Percentiles rank a stretch among this genome's conserved stretches.
Conservation (phyloP, 495 filamentous ascomycete species). For the Apodospora peruviana region DNA sequence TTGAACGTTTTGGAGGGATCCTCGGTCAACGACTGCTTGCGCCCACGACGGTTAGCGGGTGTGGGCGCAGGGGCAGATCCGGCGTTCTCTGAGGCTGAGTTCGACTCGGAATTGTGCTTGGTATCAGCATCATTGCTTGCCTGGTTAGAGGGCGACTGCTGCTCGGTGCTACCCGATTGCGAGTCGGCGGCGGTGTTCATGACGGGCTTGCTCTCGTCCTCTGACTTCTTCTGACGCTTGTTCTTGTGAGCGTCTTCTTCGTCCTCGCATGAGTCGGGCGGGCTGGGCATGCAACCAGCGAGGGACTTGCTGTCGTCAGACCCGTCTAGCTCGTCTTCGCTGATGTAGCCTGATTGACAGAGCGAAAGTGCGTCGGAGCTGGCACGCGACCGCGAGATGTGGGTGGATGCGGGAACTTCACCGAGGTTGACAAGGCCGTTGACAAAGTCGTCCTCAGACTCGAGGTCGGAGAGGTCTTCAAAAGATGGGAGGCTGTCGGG, state of each 20-base stretch:
- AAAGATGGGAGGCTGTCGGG: constrained; percentile 70
- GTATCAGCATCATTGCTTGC: constrained; percentile 16
- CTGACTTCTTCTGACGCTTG: constrained; percentile 63
- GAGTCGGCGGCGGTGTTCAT: constrained; percentile 43
- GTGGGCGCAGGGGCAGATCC: constrained; percentile 42
- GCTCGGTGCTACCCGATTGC: constrained; percentile 31
- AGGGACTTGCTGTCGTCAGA: constrained; percentile 57
- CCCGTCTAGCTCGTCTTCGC: constrained; percentile 72
- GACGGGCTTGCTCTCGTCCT: constrained; percentile 37
- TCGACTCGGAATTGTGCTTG: constrained; percentile 21
- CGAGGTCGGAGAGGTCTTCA: constrained; percentile 83
- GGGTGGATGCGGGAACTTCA: constrained; percentile 49
- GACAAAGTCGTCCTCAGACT: constrained; percentile 86
- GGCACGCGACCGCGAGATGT: constrained; percentile 72
- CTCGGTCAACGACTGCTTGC: constrained; percentile 97
- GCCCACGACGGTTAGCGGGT: constrained; percentile 84
- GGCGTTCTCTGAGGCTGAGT: constrained; percentile 20
- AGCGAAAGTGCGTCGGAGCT: constrained; percentile 57
- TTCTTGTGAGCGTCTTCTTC: constrained; percentile 44
- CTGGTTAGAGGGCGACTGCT: constrained; percentile 25
- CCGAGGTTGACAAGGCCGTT: constrained; percentile 67
- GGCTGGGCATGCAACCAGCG: constrained; percentile 44
- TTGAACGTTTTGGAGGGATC: constrained; percentile 98
- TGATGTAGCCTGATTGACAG: constrained; percentile 69
- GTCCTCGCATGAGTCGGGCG: constrained; percentile 37